phyloP scores from a whole-genome alignment of 1,284 basidiomycete species.

The Exsudoporus floridanus region DNA sequence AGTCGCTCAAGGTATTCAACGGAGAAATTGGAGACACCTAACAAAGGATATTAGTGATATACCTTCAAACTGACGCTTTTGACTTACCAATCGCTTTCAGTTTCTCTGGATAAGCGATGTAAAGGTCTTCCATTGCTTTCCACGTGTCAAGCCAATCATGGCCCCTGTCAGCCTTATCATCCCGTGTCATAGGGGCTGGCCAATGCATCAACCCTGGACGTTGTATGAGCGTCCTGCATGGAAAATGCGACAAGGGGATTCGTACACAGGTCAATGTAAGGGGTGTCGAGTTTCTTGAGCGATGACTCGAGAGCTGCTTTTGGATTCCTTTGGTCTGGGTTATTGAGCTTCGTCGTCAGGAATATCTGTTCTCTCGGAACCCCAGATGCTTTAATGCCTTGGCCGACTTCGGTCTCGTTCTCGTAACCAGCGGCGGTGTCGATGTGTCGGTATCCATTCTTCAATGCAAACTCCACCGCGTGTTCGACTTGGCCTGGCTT shows the following conservation, averaged over 20 bases:
- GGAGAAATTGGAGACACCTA: conserved; percentile 72
- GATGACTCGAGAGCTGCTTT: conserved; percentile 70
- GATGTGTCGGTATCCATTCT: conserved; percentile 72
- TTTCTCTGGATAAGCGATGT: conserved; percentile 63
- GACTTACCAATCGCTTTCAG: conserved; percentile 66
- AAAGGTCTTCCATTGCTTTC: conserved; percentile 72
- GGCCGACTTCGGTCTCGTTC: conserved; percentile 73
- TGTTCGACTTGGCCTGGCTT: conserved; percentile 59
- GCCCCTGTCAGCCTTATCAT: conserved; percentile 50
- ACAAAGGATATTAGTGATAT: not conserved
- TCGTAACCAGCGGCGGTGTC: conserved; percentile 57
- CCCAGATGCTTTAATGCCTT: conserved; percentile 73
- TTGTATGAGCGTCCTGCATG: not conserved
- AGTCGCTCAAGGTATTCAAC: conserved; percentile 59
- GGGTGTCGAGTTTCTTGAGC: conserved; percentile 65
- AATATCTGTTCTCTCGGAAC: conserved; percentile 70
- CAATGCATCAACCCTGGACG: conserved; percentile 75
- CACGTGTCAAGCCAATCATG: conserved; percentile 75
- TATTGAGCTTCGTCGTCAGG: conserved; percentile 77
- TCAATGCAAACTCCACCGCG: conserved; percentile 73
- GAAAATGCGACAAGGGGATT: conserved; percentile 23
- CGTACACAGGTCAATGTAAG: conserved; percentile 77
- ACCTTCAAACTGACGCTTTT: not conserved
- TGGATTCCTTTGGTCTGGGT: conserved; percentile 64
- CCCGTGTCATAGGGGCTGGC: conserved; percentile 61